Conservation (phyloP, 2,329 filamentous ascomycete genomes). For the Colletotrichum lindemuthianum region DNA sequence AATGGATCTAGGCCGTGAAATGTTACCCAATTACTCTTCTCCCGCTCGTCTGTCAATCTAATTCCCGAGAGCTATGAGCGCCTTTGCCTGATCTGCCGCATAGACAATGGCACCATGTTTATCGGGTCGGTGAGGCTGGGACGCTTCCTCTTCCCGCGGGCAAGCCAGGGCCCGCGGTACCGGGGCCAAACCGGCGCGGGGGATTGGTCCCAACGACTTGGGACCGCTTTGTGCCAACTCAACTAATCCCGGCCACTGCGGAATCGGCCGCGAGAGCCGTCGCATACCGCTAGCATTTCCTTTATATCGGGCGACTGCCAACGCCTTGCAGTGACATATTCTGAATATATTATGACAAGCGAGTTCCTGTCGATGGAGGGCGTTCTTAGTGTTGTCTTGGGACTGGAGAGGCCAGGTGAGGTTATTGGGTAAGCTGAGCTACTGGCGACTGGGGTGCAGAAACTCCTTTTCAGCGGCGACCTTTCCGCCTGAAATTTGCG, state of each 20-base stretch:
- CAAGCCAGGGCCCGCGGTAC: constrained; percentile 22
- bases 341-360: background rate
- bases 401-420: too few relatives aligned
- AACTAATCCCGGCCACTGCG: constrained; percentile 9
- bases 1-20: too few relatives aligned
- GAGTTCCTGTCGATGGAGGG: background rate
- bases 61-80: background rate
- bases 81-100: constrained; percentile 6
- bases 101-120: constrained; percentile 17
- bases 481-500: too few relatives aligned
- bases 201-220: constrained; percentile 1
- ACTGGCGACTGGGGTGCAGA: too few relatives aligned
- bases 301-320: background rate
- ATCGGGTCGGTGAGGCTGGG: constrained; percentile 15
- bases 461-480: too few relatives aligned
- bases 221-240: background rate
- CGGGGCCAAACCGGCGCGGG: constrained; percentile 34
- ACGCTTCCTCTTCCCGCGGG: constrained; percentile 20
- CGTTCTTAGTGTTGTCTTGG: too few relatives aligned
- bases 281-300: background rate
- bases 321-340: constrained; percentile 1
- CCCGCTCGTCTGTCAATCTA: too few relatives aligned
- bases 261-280: constrained; percentile 6
- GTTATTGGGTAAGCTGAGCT: too few relatives aligned
- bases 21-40: too few relatives aligned